Conservation (phyloP, 345 rosid genomes). For the Camelina neglecta region DNA sequence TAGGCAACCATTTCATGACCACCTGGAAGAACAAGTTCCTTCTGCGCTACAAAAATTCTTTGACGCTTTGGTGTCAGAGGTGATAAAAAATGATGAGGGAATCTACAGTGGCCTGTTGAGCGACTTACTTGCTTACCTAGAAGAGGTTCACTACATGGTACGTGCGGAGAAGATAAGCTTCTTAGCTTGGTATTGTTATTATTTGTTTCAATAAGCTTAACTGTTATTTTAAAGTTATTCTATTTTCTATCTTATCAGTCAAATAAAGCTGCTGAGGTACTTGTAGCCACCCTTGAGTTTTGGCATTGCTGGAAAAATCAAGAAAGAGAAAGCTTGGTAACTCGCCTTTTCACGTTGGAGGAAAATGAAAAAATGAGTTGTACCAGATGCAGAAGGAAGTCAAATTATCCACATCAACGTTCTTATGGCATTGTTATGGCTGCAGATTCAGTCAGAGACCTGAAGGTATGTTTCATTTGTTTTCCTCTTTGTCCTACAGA, state of each 20-base stretch:
- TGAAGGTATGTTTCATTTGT: constrained; percentile 24
- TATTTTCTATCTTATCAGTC: background rate
- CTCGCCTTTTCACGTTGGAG: constrained; percentile 14
- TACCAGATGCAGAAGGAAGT: constrained; percentile 6
- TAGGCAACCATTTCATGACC: no score
- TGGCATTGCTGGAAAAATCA: background rate
- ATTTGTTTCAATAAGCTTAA: background rate
- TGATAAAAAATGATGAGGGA: constrained; percentile 8
- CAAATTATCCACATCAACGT: constrained; percentile 20
- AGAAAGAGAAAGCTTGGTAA: background rate
- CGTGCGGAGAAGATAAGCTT: background rate
- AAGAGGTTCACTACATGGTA: constrained; percentile 14
- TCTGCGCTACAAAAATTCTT: background rate
- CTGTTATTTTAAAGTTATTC: background rate
- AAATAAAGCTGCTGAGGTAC: no score
- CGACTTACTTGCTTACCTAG: constrained; percentile 10
- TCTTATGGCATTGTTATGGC: constrained; percentile 13
- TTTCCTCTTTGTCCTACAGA: background rate
- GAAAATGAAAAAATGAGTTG: constrained; percentile 22
- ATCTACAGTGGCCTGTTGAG: background rate
- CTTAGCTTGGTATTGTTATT: background rate
- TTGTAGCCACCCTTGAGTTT: background rate
- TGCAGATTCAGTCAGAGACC: constrained; percentile 5
- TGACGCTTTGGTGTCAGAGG: background rate
- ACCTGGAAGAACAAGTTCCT: background rate